phyloP scores from a whole-genome alignment of 1,139 yeast species.

The Saccharomyces hybrid region DNA sequence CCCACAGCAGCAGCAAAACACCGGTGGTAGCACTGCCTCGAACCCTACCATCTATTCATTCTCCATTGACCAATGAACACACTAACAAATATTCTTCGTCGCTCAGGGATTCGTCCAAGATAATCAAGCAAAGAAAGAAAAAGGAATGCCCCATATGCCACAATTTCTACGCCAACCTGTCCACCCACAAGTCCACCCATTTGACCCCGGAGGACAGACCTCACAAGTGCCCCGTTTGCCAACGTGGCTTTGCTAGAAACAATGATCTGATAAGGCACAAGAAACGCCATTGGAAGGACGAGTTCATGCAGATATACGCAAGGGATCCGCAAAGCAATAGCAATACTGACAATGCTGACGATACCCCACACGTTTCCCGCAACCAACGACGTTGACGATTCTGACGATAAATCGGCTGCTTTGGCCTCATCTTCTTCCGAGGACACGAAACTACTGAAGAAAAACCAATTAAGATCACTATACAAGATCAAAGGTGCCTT shows the following conservation, averaged over 20 bases:
- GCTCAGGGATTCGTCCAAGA: not conserved
- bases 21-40: not conserved
- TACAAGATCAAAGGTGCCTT: slow-evolving; percentile 37
- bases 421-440: not conserved
- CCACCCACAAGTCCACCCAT: slow-evolving; percentile 79
- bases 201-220: slow-evolving; percentile 64
- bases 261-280: slow-evolving; percentile 77
- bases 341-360: not conserved
- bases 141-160: slow-evolving; percentile 78
- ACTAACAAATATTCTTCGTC: not conserved
- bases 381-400: not conserved
- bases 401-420: not conserved
- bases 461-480: slow-evolving; percentile 18
- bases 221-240: slow-evolving; percentile 65
- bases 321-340: not conserved
- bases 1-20: not conserved
- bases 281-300: slow-evolving; percentile 70
- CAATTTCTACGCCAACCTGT: slow-evolving; percentile 64
- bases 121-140: slow-evolving; percentile 51
- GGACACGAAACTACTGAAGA: slow-evolving; percentile 2
- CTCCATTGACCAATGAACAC: not conserved
- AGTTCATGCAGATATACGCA: slow-evolving; percentile 28
- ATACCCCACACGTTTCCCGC: not conserved
- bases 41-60: not conserved
- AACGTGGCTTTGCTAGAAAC: slow-evolving; percentile 77